phyloP scores from a whole-genome alignment of 2,329 filamentous ascomycete genomes.

The Apiospora arundinis region DNA sequence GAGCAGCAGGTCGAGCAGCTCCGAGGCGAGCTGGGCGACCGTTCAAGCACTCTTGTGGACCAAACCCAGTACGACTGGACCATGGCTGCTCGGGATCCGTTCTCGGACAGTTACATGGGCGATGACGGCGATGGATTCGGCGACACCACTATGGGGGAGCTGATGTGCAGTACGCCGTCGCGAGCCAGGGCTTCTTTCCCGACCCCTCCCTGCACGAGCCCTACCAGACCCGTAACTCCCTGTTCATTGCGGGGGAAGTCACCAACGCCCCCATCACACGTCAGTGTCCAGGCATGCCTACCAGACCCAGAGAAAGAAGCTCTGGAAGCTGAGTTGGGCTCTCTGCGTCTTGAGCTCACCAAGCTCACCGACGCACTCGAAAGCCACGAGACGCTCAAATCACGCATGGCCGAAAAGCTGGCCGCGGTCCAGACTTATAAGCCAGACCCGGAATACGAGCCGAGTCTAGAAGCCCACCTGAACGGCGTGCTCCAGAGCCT shows the following conservation, averaged over 20 bases:
- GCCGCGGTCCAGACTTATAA: conserved; percentile 28
- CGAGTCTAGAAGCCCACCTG: conserved; percentile 50
- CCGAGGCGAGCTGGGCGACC: conserved; percentile 37
- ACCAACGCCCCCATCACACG: conserved; percentile 37
- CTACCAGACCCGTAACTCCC: conserved; percentile 44
- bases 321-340: conserved; percentile 54
- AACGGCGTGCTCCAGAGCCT: conserved; percentile 51
- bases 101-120: conserved; percentile 48
- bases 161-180: conserved; percentile 59
- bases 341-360: conserved; percentile 54
- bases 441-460: conserved; percentile 26
- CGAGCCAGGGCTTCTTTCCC: conserved; percentile 52
- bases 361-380: conserved; percentile 56
- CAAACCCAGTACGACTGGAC: conserved; percentile 55
- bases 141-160: conserved; percentile 56
- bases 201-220: conserved; percentile 62
- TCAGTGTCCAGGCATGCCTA: conserved; percentile 49
- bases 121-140: conserved; percentile 50
- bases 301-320: conserved; percentile 50
- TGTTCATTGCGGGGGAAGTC: conserved; percentile 36
- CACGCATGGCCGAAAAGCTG: conserved; percentile 36
- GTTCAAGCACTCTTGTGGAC: conserved; percentile 25
- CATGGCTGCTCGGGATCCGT: conserved; percentile 54
- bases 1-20: conserved; percentile 44
- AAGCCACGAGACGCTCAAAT: conserved; percentile 51